These are phyloP conservation scores for Priceomyces carsonii DNA, from an alignment of 805 yeast species.

Conservation along the genomic window DNA sequence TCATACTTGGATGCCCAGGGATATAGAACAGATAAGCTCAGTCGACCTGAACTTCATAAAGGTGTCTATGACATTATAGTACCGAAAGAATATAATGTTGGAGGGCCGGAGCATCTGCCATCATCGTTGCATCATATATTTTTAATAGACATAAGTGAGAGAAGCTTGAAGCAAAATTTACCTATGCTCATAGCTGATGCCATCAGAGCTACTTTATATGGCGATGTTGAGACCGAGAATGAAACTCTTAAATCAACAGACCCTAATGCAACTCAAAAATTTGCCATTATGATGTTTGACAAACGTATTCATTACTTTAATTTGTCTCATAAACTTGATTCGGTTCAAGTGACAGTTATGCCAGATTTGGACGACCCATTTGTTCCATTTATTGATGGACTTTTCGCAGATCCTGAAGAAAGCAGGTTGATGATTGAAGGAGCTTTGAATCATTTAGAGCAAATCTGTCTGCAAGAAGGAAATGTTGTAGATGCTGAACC, in stretches of 20 bases:
- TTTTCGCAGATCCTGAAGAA: constrained; percentile 78
- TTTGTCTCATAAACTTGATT: constrained; percentile 54
- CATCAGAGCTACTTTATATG: constrained; percentile 52
- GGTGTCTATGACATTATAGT: constrained; percentile 88
- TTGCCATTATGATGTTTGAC: constrained; percentile 79
- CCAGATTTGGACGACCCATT: constrained; percentile 77
- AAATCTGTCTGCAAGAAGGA: constrained; percentile 36
- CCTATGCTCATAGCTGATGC: constrained; percentile 70
- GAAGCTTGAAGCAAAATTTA: constrained; percentile 58
- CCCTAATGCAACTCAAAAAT: constrained; percentile 41
- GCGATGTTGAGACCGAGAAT: constrained; percentile 9
- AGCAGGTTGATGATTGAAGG: constrained; percentile 64
- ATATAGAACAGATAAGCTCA: constrained; percentile 59
- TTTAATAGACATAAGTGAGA: constrained; percentile 66
- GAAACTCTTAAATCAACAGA: constrained; percentile 19
- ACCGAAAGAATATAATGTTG: constrained; percentile 67
- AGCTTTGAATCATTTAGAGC: constrained; percentile 63
- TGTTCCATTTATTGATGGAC: constrained; percentile 74
- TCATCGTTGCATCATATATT: constrained; percentile 69
- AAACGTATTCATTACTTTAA: constrained; percentile 71
- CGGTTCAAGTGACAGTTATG: constrained; percentile 59
- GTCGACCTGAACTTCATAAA: constrained; percentile 71
- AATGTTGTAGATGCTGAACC: constrained; percentile 54
- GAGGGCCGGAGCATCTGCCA: constrained; percentile 30
- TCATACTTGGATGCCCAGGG: constrained; percentile 61